These are phyloP conservation scores for sunflower (Helianthus annuus) DNA, from an alignment of 129 eudicot species.

Conservation along the genomic window DNA sequence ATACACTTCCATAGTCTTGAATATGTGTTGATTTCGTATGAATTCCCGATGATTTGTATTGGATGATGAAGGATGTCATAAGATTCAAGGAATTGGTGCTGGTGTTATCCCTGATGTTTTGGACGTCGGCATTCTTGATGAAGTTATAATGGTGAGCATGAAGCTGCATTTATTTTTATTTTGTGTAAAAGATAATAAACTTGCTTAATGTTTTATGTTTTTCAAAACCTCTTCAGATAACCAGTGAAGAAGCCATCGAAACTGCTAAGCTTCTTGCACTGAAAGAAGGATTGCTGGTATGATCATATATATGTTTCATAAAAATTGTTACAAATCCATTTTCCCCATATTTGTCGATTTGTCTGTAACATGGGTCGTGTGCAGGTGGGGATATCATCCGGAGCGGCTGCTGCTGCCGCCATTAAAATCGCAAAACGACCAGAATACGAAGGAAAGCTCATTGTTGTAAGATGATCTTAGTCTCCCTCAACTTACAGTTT, in stretches of 20 bases:
- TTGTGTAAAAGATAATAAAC: not conserved
- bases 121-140: slow-evolving; percentile 19
- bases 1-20: not conserved
- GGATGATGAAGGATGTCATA: slow-evolving; percentile 9
- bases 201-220: not conserved
- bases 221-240: slow-evolving; percentile 40
- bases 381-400: slow-evolving; percentile 73
- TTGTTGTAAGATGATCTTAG: slow-evolving; percentile 50
- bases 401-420: slow-evolving; percentile 81
- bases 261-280: slow-evolving; percentile 74
- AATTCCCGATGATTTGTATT: not conserved
- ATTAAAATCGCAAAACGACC: slow-evolving; percentile 55
- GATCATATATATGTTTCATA: slow-evolving; percentile 23
- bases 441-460: slow-evolving; percentile 67
- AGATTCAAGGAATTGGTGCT: slow-evolving; percentile 26
- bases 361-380: not conserved
- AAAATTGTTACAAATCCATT: not conserved
- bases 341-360: not conserved
- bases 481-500: not conserved
- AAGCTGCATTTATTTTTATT: not conserved
- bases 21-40: not conserved
- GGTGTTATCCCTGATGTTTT: slow-evolving; percentile 23
- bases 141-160: slow-evolving; percentile 7
- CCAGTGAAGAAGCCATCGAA: slow-evolving; percentile 75
- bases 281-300: slow-evolving; percentile 80